Base-by-base conservation (phyloP, 495 filamentous ascomycete genomes). In the Massariosphaeria phaeospora region DNA sequence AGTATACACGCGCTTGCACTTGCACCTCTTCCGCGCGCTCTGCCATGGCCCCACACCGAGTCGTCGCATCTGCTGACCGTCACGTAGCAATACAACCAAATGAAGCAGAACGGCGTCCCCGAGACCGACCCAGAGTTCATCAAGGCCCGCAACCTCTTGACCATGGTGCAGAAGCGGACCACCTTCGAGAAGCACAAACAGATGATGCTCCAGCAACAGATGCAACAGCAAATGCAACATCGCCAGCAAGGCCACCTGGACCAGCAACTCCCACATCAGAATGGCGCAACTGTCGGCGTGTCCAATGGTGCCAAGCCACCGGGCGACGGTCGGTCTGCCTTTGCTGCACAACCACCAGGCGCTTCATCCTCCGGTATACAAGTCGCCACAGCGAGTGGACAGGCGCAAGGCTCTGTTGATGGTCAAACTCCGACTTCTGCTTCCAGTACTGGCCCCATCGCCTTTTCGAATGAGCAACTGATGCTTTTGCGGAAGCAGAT, bases 121-220 rank as follows among this genome's bases (percentile, higher is more conserved):
- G 76, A 79, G 49, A 82, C 76, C 54, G 85, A 95, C 64, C 89
- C 89, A 30, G 89, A 95, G 66, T 86, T 84, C 62, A 71, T 85
- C 47, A 91, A 88, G 70, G 77, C 79, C 12, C 80, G 84, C 42
- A 75, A 81, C 20, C 75, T 90, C 25, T 77, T 95, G 17, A 60
- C 75, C 12, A 75, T 74, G 20, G 72, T 93, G 23, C 82, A 87
- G 59, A 81, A 83, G 56, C 80, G 85, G 57, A 74, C 73, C 18
- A 74, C 73, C 17, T 68, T 75, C 56, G 70, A 74, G 26, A 75
- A 78, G 59, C 74, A 78, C 55, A 27, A 70, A 66, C 62, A 71
- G 73, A 59, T 71, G 53, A 71, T 76, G 51, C 68, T 67, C 52
- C 64, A 73, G 34, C 73, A 76, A 3, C 40, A 18, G 24, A 75